Percentiles rank a stretch among this genome's conserved stretches.
phyloP scores from a whole-genome alignment of 345 rosid species.

The Gossypium thurberi region DNA sequence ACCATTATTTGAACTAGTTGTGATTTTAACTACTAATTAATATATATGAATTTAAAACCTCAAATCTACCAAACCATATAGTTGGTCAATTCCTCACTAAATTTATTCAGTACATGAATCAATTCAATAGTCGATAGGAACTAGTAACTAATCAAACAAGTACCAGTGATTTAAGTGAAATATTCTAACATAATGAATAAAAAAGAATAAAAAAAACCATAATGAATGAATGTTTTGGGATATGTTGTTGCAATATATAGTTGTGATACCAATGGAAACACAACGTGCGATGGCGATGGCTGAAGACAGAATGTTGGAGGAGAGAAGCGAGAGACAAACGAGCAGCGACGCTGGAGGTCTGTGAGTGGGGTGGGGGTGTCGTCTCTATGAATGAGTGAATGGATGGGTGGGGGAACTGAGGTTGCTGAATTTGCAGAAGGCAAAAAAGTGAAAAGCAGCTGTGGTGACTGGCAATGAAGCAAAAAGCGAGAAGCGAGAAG shows the following conservation, averaged over 20 bases:
- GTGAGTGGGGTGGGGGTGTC: no score
- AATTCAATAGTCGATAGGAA: background rate
- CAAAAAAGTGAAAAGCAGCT: accelerated
- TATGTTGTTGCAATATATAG: background rate
- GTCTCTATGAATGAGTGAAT: no score
- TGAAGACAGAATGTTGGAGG: no score
- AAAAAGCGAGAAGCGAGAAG: no score
- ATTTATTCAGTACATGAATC: background rate
- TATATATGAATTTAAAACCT: background rate
- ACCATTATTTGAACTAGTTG: background rate
- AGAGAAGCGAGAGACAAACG: no score
- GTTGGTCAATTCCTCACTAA: background rate
- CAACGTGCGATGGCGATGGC: accelerated
- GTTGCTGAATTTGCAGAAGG: no score
- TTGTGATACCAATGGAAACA: background rate
- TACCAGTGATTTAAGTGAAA: background rate
- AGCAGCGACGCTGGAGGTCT: no score
- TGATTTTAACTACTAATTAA: background rate
- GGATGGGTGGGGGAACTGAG: no score
- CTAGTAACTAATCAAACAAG: background rate
- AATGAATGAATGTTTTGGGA: background rate
- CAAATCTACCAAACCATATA: background rate
- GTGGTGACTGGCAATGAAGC: no score
- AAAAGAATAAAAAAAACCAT: no score
- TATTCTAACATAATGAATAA: background rate